Evolutionary conservation across 345 rosid species (phyloP).

Genomic region (Euphorbia pulcherrima): DNA sequence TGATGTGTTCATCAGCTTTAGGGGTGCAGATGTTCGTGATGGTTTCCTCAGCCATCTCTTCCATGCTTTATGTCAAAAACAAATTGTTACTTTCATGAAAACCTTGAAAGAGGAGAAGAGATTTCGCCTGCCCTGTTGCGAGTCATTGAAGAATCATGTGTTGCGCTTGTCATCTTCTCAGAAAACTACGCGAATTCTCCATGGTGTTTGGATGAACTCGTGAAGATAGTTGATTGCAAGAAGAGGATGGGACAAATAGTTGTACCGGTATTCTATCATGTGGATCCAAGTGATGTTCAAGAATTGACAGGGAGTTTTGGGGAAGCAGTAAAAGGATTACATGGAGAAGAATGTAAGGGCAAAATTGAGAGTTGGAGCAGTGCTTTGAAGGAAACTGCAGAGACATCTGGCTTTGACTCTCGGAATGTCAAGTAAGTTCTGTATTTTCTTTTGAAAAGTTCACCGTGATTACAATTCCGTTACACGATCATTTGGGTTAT

Average conservation of each 20-base stretch:
- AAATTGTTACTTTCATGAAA: conserved; percentile 1
- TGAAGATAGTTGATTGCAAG: conserved; percentile 1
- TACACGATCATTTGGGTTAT: neutral
- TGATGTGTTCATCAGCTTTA: conserved; percentile 7
- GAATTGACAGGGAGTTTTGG: conserved; percentile 7
- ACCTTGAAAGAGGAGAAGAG: neutral
- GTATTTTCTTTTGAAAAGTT: neutral
- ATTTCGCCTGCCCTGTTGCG: neutral
- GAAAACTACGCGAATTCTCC: conserved; percentile 5
- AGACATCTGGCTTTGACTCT: neutral
- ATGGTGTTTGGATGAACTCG: conserved; percentile 5
- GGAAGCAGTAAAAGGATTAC: neutral
- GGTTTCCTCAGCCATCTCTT: neutral
- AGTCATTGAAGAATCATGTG: neutral
- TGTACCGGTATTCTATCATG: neutral
- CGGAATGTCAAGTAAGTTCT: neutral
- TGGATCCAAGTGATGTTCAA: conserved; percentile 8
- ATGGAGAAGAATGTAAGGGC: neutral
- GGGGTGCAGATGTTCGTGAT: conserved; percentile 5
- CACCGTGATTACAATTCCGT: neutral
- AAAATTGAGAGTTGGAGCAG: conserved; percentile 3
- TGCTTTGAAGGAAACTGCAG: neutral
- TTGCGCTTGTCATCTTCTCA: conserved; percentile 6
- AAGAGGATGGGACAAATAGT: neutral
- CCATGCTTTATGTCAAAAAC: neutral